Evolutionary conservation across 768 basidiomycete genomes (phyloP), one percentile per base, ranked within the genome.

Genomic region (Termitomyces sp.): DNA sequence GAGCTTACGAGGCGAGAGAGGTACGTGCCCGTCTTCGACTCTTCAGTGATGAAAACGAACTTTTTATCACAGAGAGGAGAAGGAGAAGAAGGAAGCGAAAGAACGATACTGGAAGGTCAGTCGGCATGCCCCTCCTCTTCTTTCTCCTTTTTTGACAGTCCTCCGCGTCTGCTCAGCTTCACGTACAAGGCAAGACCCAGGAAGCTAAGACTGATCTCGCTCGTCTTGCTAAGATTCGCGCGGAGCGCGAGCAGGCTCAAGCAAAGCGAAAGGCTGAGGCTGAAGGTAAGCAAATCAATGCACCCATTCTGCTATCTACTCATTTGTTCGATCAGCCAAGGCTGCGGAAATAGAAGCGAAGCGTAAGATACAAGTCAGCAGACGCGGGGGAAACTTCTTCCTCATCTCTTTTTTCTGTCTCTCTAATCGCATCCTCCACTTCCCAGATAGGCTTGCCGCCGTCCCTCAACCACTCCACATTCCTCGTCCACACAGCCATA

Each of bases 31-130:
- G 14, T 53, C 26, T 32, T 18, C 33, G 16, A 35, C 13, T 55
- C 3, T 33, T 6, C 5, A 32, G 40, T 23, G 35, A 36, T 55
- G 16, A 32, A 35, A 7, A 50, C 46, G 59, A 30, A 63, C 55
- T 13, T 40, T 14, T 54, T 28, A 44, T 48, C 40, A 9, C 61
- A 95, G 95, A 63, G 95, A 97, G 69, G 87, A 86, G 68, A 94
- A 95, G 69, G 93, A 95, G 73, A 95, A 94, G 77, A 82, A 89
- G 66, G 93, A 94, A 1, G 91, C 93, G 1, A 84, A 91, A 69
- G 92, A 93, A 30, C 78, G 82, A 28, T 96, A 96, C 71, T 87
- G 87, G 87, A 93, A 95, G 83, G 89, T 91, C 14, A 2, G 51
- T 48, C 13, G 1, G 4, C 7, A 49, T 20, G 36, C 23, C 26